Base-by-base conservation (phyloP, 257 asterid genomes). In the Capsicum chinense region DNA sequence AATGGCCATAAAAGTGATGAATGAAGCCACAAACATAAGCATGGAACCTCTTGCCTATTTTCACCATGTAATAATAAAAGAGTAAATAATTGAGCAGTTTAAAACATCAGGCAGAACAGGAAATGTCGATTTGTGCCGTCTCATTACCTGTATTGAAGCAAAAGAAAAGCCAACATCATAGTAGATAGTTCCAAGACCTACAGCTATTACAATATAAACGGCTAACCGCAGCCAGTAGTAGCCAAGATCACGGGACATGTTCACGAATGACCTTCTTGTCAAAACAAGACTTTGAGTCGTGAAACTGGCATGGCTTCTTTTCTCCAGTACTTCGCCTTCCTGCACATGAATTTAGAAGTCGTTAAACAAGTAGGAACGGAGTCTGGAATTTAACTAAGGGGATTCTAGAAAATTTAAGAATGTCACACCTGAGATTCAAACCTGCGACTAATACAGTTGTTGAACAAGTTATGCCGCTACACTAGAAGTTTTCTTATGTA, bases 201-300 rank as follows among this genome's bases (percentile, higher is more conserved):
- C 74, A 13, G 92, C 91, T 73, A 93, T 73, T 2, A 89, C 89
- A 56, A 92, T 57, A 42, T 91, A 93, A 33, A 89, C 88, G 9
- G 79, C 91, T 59, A 93, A 89, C 17, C 95, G 93, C 58, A 91
- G 3, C 97, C 94, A 92, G 83, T 92, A 93, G 68, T 93, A 93
- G 19, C 97, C 95, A 16, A 87, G 67, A 74, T 93, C 95, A 7
- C 92, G 93, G 44, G 83, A 87, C 97, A 92, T 92, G 69, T 93
- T 93, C 58, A 89, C 35, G 42, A 88, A 89, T 14, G 97, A 93
- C 9, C 94, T 87, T 76, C 64, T 81, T 14, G 94, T 90, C 79
- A 93, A 91, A 56, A 92, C 83, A 54, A 83, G 76, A 85, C 93
- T 87, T 74, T 93, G 94, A 2, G 80, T 58, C 14, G 87, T 37